phyloP scores from a whole-genome alignment of 2,329 filamentous ascomycete genomes.

The Alternaria burnsii region DNA sequence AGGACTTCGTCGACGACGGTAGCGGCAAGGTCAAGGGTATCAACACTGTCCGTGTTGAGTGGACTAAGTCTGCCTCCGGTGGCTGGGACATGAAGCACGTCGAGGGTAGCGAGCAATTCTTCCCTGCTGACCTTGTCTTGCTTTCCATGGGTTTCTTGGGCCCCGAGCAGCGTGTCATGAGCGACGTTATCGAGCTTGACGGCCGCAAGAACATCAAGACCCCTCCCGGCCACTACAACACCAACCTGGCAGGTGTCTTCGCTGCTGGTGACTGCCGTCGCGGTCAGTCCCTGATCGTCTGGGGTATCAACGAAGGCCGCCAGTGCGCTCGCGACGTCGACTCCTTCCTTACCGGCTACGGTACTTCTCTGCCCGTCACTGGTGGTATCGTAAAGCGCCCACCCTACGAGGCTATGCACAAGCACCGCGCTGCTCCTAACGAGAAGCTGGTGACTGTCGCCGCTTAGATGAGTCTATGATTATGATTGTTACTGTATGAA shows the following conservation, averaged over 20 bases:
- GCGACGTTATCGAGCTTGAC: conserved; percentile 90
- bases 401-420: conserved; percentile 72
- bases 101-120: conserved; percentile 92
- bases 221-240: conserved; percentile 83
- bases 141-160: conserved; percentile 98
- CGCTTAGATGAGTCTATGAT: conserved; percentile 32
- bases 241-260: conserved; percentile 88
- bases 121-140: conserved; percentile 92
- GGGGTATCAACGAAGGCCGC: conserved; percentile 98
- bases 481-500: conserved; percentile 14
- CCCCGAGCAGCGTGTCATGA: conserved; percentile 86
- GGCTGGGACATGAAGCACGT: conserved; percentile 99
- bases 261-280: conserved; percentile 94
- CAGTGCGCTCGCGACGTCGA: conserved; percentile 93
- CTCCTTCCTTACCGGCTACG: conserved; percentile 77
- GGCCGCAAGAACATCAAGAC: conserved; percentile 97
- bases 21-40: conserved; percentile 90
- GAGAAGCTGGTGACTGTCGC: conserved; percentile 52
- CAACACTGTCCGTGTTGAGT: conserved; percentile 94
- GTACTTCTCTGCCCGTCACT: conserved; percentile 83
- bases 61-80: conserved; percentile 87
- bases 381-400: conserved; percentile 90
- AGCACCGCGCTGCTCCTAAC: conserved; percentile 48
- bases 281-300: conserved; percentile 95
- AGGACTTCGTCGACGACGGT: conserved; percentile 92